phyloP scores from a whole-genome alignment of 108 stramenopile genomes.

The Nitzschia putrida region DNA sequence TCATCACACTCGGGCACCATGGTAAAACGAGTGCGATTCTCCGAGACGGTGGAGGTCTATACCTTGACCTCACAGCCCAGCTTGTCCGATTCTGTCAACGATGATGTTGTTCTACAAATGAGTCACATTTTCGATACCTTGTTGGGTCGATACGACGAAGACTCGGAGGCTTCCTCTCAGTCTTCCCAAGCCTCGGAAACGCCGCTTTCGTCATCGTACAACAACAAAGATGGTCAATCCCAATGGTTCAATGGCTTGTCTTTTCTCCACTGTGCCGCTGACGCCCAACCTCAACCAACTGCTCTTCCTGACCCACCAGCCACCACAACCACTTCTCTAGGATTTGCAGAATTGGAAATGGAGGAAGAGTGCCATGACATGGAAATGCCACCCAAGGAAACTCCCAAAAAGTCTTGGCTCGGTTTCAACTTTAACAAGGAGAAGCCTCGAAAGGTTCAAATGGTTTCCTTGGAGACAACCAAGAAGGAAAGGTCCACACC shows the following conservation, averaged over 20 bases:
- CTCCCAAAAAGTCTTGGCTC: not conserved
- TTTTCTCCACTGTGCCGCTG: not conserved
- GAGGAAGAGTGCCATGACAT: slow-evolving; percentile 8
- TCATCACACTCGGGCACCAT: not conserved
- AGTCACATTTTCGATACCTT: not conserved
- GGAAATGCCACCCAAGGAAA: not conserved
- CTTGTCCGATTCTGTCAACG: not conserved
- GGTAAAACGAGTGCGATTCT: not conserved
- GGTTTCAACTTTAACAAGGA: not conserved
- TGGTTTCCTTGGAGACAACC: not conserved
- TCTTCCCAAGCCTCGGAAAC: too few relatives aligned
- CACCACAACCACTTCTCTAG: not conserved
- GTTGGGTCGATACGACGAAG: not conserved
- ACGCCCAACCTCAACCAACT: not conserved
- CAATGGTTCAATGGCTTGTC: too few relatives aligned
- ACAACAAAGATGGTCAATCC: too few relatives aligned
- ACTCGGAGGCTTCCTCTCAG: not conserved
- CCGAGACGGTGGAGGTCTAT: slow-evolving; percentile 1
- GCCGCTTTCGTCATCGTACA: too few relatives aligned
- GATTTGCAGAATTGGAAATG: not conserved
- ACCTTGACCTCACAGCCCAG: not conserved
- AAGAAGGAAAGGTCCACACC: not conserved
- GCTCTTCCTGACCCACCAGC: not conserved
- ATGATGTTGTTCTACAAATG: not conserved
- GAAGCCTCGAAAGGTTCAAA: not conserved